Conservation (phyloP, 768 basidiomycete species). For the Russula dissimulans region DNA sequence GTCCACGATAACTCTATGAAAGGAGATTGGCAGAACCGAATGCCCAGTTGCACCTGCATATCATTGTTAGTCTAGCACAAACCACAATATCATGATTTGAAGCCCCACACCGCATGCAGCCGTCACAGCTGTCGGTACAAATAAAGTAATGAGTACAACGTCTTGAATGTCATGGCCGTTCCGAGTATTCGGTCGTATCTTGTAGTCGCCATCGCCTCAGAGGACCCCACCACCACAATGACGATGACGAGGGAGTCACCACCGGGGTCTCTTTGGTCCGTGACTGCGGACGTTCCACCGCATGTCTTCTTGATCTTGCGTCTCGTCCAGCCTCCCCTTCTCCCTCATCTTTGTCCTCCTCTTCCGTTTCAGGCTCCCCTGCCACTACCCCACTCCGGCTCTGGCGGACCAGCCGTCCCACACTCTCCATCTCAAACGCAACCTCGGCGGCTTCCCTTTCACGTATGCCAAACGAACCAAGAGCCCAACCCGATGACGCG, state of each 20-base stretch:
- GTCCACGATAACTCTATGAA: too few species aligned
- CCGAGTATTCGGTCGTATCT: slow-evolving; percentile 62
- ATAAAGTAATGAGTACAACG: background rate
- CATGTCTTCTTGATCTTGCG: slow-evolving; percentile 22
- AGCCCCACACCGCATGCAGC: background rate
- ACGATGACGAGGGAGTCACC: slow-evolving; percentile 24
- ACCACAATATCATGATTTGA: too few species aligned
- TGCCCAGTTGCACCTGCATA: background rate
- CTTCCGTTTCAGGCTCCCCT: slow-evolving; percentile 21
- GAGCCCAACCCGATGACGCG: slow-evolving; percentile 50
- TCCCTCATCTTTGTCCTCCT: background rate
- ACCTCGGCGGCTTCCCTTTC: slow-evolving; percentile 29
- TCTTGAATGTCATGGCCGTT: background rate
- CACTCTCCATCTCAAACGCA: slow-evolving; percentile 19
- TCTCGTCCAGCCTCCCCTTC: background rate
- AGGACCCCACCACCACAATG: slow-evolving; percentile 79
- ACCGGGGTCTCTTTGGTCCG: background rate
- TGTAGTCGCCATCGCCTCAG: slow-evolving; percentile 63
- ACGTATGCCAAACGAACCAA: slow-evolving; percentile 58
- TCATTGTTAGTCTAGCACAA: background rate
- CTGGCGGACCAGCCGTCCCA: background rate
- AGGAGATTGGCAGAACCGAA: too few species aligned
- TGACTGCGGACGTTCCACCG: slow-evolving; percentile 19
- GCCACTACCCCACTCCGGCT: background rate
- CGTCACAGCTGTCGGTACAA: background rate